Percentiles rank a stretch among this genome's conserved stretches.
Conservation (phyloP, 1,284 basidiomycete genomes). For the Caloboletus firmus region DNA sequence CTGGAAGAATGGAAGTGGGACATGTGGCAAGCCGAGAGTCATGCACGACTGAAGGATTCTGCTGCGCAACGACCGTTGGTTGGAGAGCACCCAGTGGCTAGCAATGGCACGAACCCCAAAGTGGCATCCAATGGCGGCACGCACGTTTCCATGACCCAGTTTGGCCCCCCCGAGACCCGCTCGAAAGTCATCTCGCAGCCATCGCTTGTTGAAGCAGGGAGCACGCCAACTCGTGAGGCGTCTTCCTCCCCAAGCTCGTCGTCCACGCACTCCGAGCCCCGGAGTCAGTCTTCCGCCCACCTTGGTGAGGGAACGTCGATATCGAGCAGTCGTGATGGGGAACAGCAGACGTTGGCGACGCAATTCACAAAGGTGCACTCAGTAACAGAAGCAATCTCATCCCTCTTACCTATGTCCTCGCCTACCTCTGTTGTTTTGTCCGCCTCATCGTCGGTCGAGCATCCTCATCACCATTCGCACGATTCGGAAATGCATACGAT, state of each 20-base stretch:
- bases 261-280: background rate
- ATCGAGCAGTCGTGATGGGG: background rate
- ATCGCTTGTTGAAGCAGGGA: background rate
- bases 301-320: background rate
- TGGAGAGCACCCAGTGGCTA: background rate
- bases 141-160: constrained; percentile 9
- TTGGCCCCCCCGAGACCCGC: background rate
- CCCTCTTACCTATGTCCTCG: constrained; percentile 15
- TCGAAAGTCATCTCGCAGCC: background rate
- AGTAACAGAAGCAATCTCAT: constrained; percentile 26
- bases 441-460: constrained; percentile 6
- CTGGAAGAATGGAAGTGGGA: constrained; percentile 96
- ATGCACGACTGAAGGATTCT: constrained; percentile 38
- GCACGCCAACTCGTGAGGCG: background rate
- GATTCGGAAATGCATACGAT: constrained; percentile 11
- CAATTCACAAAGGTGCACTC: constrained; percentile 9
- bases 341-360: background rate
- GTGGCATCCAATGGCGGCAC: constrained; percentile 2
- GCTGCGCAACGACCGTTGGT: constrained; percentile 5
- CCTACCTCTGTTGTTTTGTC: constrained; percentile 1
- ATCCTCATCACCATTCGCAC: background rate
- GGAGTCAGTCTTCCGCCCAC: background rate
- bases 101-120: background rate
- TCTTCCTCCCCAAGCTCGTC: background rate
- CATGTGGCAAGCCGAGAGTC: constrained; percentile 66